Conservation (phyloP, 2,329 filamentous ascomycete species). For the Monosporascus cannonballus region DNA sequence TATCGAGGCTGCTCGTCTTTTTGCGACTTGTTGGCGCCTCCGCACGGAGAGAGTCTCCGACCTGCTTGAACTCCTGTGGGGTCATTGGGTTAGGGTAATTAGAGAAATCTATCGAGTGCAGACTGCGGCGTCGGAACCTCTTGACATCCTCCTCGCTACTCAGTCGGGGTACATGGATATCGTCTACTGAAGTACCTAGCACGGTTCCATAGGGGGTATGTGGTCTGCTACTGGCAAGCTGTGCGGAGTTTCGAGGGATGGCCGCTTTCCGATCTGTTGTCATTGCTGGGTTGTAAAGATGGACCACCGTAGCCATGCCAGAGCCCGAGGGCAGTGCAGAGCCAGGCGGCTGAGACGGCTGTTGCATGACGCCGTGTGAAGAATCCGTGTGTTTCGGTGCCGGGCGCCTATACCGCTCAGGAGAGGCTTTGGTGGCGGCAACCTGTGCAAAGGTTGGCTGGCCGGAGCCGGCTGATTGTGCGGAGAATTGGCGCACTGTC, state of each 20-base stretch:
- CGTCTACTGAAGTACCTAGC: conserved; percentile 55
- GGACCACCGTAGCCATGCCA: conserved; percentile 47
- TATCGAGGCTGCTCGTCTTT: conserved; percentile 26
- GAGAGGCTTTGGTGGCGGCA: conserved; percentile 59
- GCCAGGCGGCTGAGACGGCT: conserved; percentile 22
- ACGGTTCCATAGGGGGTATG: conserved; percentile 44
- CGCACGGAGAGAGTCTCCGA: conserved; percentile 26
- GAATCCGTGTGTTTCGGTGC: conserved; percentile 51
- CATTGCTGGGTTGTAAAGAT: conserved; percentile 45
- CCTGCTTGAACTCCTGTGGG: conserved; percentile 31
- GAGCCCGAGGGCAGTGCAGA: conserved; percentile 44
- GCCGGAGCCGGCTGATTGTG: conserved; percentile 38
- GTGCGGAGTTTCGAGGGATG: conserved; percentile 25
- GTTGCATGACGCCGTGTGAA: conserved; percentile 22
- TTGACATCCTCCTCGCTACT: conserved; percentile 61
- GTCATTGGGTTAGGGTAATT: conserved; percentile 34
- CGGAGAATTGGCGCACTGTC: conserved; percentile 26
- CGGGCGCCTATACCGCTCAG: conserved; percentile 76
- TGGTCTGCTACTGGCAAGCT: conserved; percentile 37
- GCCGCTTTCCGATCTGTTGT: conserved; percentile 29
- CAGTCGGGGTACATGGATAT: conserved; percentile 57
- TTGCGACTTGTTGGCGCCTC: conserved; percentile 25
- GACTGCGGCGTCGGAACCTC: conserved; percentile 74
- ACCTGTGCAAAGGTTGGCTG: conserved; percentile 52
- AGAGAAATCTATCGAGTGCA: conserved; percentile 57